Base-by-base conservation (phyloP, 768 basidiomycete genomes). In the Tremella mesenterica region DNA sequence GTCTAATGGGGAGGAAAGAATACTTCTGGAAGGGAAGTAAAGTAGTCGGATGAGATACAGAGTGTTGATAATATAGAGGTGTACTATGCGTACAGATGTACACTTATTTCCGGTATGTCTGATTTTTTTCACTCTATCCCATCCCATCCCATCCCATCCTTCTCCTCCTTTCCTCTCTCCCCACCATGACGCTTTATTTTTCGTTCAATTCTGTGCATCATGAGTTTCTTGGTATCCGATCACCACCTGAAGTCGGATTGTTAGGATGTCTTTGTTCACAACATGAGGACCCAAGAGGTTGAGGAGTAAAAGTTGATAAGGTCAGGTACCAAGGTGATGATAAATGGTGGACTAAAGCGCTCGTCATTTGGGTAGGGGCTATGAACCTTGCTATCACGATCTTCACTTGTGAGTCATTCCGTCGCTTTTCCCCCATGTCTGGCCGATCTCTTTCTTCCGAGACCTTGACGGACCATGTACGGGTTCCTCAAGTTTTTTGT, bases 251-350 rank as follows among this genome's bases (percentile, higher is more conserved):
- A n/a, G n/a, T n/a, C n/a, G n/a, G n/a, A n/a, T n/a, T n/a, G n/a
- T n/a, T n/a, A n/a, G n/a, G n/a, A n/a, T n/a, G n/a, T n/a, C n/a
- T n/a, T n/a, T n/a, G n/a, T n/a, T n/a, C n/a, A n/a, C n/a, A n/a
- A n/a, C n/a, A n/a, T n/a, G 5, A 5, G 38, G 38, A 41, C 38
- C n/a, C 4, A 41, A 41, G 5, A 5, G 5, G 4, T n/a, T 41
- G n/a, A 8, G 14, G 8, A 16, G 6, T 5, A 14, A 14, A 14
- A 5, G 38, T n/a, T 23, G n/a, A 23, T 18, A 16, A n/a, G 4
- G 6, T n/a, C 38, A 57, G 56, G 29, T 64, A 59, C 28, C 63
- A 64, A 23, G n/a, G n/a, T 6, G 26, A 38, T 20, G 63, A 61
- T 34, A 39, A 43, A 23, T 13, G 23, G 33, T 61, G 54, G 54